These are phyloP conservation scores for Coemansia sp. DNA, from an alignment of 371 early-diverging fungal species.

Conservation along the genomic window DNA sequence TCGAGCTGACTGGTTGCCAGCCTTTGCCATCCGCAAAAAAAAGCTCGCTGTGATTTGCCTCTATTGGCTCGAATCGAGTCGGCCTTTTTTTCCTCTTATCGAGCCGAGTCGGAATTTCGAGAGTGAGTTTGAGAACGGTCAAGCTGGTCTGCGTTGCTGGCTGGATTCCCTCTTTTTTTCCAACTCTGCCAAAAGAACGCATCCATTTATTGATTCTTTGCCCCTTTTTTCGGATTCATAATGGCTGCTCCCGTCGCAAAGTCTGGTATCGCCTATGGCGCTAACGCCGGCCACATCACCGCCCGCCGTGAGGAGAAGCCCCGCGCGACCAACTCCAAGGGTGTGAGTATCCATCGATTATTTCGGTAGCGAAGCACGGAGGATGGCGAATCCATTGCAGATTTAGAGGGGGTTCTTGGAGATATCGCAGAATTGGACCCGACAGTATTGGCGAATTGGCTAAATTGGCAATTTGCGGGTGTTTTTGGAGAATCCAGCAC, in stretches of 20 bases:
- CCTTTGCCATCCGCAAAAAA: neutral
- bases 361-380: neutral
- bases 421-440: too few species aligned
- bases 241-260: slow-evolving; percentile 60
- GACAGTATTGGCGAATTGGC: neutral
- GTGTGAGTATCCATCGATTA: slow-evolving; percentile 67
- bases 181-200: neutral
- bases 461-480: neutral
- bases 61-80: neutral
- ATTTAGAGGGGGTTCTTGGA: neutral
- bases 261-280: slow-evolving; percentile 76
- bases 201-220: neutral
- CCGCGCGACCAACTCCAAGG: slow-evolving; percentile 83
- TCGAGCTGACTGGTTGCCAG: too few species aligned
- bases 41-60: too few species aligned
- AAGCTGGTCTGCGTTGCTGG: too few species aligned
- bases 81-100: neutral
- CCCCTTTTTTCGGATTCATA: slow-evolving; percentile 13
- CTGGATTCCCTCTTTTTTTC: neutral
- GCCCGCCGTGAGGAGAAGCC: slow-evolving; percentile 75
- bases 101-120: neutral
- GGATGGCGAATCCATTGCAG: slow-evolving; percentile 20
- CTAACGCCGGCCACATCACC: slow-evolving; percentile 87
- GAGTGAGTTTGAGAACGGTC: too few species aligned
- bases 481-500: too few species aligned